Evolutionary conservation across 1,139 yeast species (phyloP).

Genomic region (Candida neerlandica): DNA sequence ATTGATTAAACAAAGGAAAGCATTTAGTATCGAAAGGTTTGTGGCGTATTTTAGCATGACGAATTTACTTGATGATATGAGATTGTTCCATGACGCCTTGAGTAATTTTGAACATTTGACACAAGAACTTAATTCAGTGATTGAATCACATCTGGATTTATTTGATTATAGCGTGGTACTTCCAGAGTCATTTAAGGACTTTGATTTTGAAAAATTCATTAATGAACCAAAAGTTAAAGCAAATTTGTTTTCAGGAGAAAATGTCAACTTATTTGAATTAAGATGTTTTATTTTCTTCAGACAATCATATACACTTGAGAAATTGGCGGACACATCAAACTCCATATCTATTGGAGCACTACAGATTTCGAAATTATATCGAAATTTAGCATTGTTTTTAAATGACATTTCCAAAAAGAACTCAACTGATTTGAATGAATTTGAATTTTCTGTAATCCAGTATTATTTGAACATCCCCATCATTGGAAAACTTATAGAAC

Average conservation of each 20-base stretch:
- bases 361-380: constrained; percentile 35
- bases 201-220: constrained; percentile 22
- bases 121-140: constrained; percentile 24
- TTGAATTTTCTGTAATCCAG: constrained; percentile 34
- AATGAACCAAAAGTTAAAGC: constrained; percentile 10
- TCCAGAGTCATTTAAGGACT: constrained; percentile 15
- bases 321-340: constrained; percentile 24
- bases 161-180: constrained; percentile 10
- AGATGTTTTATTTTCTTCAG: constrained; percentile 31
- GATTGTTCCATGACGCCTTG: constrained; percentile 60
- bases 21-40: constrained; percentile 15
- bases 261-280: constrained; percentile 29
- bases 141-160: constrained; percentile 17
- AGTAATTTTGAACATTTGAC: constrained; percentile 45
- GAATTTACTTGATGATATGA: constrained; percentile 46
- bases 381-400: constrained; percentile 37
- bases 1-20: constrained; percentile 34
- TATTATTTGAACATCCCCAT: constrained; percentile 32
- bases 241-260: constrained; percentile 15
- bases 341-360: constrained; percentile 37
- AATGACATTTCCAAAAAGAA: constrained; percentile 35
- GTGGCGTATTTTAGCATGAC: constrained; percentile 27
- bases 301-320: constrained; percentile 30
- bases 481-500: constrained; percentile 23
- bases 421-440: constrained; percentile 25